Conservation (phyloP, 2,329 filamentous ascomycete genomes). For the Venturia oleaginea region DNA sequence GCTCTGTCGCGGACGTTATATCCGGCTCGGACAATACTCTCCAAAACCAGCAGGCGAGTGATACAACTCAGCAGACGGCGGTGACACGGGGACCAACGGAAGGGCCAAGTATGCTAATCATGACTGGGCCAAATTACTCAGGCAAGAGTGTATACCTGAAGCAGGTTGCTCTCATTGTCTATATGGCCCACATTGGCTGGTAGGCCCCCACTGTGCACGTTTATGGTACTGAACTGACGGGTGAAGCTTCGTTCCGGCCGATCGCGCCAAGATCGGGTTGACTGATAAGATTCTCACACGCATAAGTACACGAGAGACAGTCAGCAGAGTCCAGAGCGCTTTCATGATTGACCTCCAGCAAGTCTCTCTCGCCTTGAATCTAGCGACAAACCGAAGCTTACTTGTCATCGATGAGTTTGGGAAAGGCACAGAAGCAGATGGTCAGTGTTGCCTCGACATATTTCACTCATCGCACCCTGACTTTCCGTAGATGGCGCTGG, state of each 20-base stretch:
- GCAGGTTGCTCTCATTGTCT: conserved; percentile 82
- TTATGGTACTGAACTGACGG: conserved; percentile 9
- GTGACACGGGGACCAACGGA: conserved; percentile 14
- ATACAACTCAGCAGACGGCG: not conserved
- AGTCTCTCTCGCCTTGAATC: conserved; percentile 64
- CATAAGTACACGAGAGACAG: conserved; percentile 64
- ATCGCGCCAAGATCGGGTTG: conserved; percentile 65
- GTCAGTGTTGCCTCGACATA: conserved; percentile 21
- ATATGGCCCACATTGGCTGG: conserved; percentile 78
- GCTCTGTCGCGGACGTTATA: conserved; percentile 19
- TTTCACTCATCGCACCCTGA: not conserved
- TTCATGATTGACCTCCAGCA: conserved; percentile 84
- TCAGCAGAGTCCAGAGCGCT: conserved; percentile 54
- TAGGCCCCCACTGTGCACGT: conserved; percentile 18
- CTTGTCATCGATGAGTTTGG: conserved; percentile 91
- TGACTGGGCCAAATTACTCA: conserved; percentile 94
- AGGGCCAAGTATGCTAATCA: conserved; percentile 59
- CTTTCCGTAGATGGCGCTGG: conserved; percentile 49
- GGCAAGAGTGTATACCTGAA: conserved; percentile 96
- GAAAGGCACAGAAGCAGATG: conserved; percentile 55
- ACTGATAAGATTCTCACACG: conserved; percentile 90
- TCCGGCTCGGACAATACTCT: not conserved
- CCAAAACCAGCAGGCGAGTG: not conserved
- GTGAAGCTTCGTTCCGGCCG: conserved; percentile 73
- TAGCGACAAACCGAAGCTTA: conserved; percentile 67